A percentile compares a stretch with the other conserved stretches of the same genome.
Conservation (phyloP, 257 asterid species). For the Solanum corneliomulleri region DNA sequence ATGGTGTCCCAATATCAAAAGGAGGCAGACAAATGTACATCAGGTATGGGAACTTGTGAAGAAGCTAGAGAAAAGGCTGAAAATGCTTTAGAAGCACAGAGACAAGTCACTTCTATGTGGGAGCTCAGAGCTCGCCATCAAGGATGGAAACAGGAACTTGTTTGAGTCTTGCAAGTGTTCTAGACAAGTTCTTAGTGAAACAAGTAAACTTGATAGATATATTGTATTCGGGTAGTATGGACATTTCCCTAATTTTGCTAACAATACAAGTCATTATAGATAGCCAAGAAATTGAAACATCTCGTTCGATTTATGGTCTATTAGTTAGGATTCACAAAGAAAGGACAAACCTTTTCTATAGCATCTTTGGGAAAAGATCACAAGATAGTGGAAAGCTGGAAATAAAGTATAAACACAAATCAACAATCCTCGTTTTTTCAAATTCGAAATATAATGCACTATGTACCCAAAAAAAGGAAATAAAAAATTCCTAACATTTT, state of each 20-base stretch:
- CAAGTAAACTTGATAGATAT: neutral
- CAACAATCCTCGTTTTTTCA: neutral
- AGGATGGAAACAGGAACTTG: constrained; percentile 3
- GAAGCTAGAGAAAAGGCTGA: constrained; percentile 48
- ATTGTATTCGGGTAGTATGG: no score
- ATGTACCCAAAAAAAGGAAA: neutral
- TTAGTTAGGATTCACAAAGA: neutral
- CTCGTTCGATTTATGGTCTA: neutral
- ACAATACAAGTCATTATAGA: neutral
- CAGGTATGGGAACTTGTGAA: constrained; percentile 48
- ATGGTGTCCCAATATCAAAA: constrained; percentile 35
- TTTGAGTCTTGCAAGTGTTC: neutral
- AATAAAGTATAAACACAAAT: neutral
- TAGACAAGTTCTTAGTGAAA: neutral
- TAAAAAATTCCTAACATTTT: neutral
- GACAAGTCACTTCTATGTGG: constrained; percentile 6
- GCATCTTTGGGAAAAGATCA: neutral
- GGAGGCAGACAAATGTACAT: constrained; percentile 52
- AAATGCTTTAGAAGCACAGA: constrained; percentile 12
- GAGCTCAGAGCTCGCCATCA: constrained; percentile 6
- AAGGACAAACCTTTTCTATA: neutral
- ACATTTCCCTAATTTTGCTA: neutral
- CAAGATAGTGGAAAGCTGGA: neutral
- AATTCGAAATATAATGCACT: neutral
- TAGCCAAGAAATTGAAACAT: neutral